Evolutionary conservation across 805 yeast species (phyloP), one percentile per base, ranked within the genome.

Genomic region (Debaryomyces tyrocola): DNA sequence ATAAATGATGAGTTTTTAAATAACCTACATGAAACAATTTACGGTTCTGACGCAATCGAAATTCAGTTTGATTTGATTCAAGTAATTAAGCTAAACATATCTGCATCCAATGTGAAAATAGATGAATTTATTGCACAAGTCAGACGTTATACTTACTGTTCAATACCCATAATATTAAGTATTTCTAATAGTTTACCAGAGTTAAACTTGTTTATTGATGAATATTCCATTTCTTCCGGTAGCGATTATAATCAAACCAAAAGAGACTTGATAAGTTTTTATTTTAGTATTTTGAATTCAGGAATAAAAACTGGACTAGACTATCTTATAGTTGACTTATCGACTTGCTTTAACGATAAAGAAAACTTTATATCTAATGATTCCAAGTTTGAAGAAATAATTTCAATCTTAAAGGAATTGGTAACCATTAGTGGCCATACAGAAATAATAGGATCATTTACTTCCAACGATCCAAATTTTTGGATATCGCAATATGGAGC

Each of bases 11-110:
- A 11, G 14, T 31, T 31, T 14, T 31, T 31, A 31, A 31, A 12
- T 14, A 31, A 31, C 17, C 11, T 31, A 14, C 34, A 45, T 21
- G 48, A 44, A 20, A 11, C 43, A 5, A 20, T 41, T 6, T 34
- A 28, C 31, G 57, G 57, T 1, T 42, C 45, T 20, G 57, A 53
- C 39, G 33, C 49, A 14, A 37, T 53, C 11, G 53, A 53, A 15
- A 18, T 53, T 8, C 37, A 33, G 15, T 35, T 53, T 12, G 49
- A 48, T 43, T 36, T 51, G 18, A 35, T 44, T 6, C 37, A 41
- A 7, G 24, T 52, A n/a, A 47, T 52, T 10, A 37, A 46, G 21
- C 21, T 34, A 11, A 28, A 39, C 4, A 14, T 46, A 4, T 29
- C 45, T 12, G 34, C 34, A 12, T 12, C 14, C 17, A 35, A 41